Evolutionary conservation across 768 basidiomycete genomes (phyloP), one percentile per base, ranked within the genome.

Genomic region (Russula dissimulans): DNA sequence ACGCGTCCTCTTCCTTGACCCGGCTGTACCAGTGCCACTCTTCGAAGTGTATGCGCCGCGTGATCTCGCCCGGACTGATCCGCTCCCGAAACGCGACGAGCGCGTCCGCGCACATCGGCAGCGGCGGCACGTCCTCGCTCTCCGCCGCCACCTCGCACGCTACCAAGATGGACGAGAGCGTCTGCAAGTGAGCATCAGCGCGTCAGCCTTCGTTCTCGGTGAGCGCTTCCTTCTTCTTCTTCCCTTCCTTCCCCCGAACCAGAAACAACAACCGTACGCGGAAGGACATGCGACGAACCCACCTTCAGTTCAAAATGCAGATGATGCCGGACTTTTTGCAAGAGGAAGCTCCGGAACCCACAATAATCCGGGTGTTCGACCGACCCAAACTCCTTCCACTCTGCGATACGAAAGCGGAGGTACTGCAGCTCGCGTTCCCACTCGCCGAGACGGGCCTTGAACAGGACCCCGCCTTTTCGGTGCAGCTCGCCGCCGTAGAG

Each of bases 341-440:
- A 41, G 26, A 65, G 54, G 51, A 56, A 65, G 22, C 34, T 6
- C 17, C 64, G 64, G 41, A 65, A 63, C 15, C 38, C 32, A 39
- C 54, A 54, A 55, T 65, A 65, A 38, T 64, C 62, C 1, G 51
- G 42, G 54, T 65, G 53, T 14, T 65, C 64, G 45, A 47, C 34
- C 1, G 62, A 44, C 7, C 57, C 64, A 29, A 63, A 63, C 18
- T 54, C 12, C 22, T 59, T 65, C 64, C 64, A 65, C 38, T 65
- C 64, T n/a, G 62, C 57, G 17, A 65, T 63, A 36, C 64, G 62
- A 42, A 48, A 63, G 7, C 62, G 57, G 18, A 65, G 64, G 47
- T 65, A 65, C n/a, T 63, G 44, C 39, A 65, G 50, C 47, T 65
- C 64, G 29, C 62, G 62, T 12, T 65, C 64, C 64, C 64, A 65